These are phyloP conservation scores for Lactuca saligna DNA, from an alignment of 129 eudicot species.

Conservation along the genomic window DNA sequence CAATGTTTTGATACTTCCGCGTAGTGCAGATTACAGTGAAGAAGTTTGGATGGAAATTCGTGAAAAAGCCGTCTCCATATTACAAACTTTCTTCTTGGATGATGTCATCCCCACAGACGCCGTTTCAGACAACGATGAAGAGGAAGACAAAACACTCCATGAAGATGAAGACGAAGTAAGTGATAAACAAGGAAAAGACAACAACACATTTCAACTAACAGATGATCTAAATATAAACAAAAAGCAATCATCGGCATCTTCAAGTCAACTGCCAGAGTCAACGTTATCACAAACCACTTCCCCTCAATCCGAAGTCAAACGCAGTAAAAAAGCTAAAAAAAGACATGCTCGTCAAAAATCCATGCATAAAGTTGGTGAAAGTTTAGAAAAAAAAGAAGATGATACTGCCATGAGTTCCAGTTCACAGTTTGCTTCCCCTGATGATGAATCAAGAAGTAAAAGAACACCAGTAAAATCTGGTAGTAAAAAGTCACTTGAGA, in stretches of 20 bases:
- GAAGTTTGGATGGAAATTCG: slow-evolving; percentile 99
- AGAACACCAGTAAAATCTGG: slow-evolving; percentile 55
- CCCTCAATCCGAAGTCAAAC: slow-evolving; percentile 69
- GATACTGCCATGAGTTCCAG: slow-evolving; percentile 89
- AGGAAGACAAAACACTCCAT: slow-evolving; percentile 55
- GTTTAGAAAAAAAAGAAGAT: slow-evolving; percentile 66
- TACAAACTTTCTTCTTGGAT: slow-evolving; percentile 73
- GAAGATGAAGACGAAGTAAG: slow-evolving; percentile 37
- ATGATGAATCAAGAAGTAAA: slow-evolving; percentile 71
- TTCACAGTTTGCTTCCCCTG: slow-evolving; percentile 86
- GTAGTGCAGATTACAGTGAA: slow-evolving; percentile 98
- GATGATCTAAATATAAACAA: slow-evolving; percentile 40
- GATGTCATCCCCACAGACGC: slow-evolving; percentile 63
- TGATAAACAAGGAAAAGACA: slow-evolving; percentile 41
- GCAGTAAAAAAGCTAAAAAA: slow-evolving; percentile 91
- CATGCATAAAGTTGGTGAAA: slow-evolving; percentile 58
- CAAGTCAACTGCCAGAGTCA: slow-evolving; percentile 66
- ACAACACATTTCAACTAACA: slow-evolving; percentile 40
- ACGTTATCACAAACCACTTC: slow-evolving; percentile 50
- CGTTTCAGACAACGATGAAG: slow-evolving; percentile 83
- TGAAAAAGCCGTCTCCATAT: slow-evolving; percentile 79
- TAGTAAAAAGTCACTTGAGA: slow-evolving; percentile 54
- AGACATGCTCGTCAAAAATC: slow-evolving; percentile 84
- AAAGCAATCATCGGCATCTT: slow-evolving; percentile 46
- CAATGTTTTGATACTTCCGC: slow-evolving; percentile 95